phyloP scores from a whole-genome alignment of 164 flowering plant genomes.

The Sextonia rubra region DNA sequence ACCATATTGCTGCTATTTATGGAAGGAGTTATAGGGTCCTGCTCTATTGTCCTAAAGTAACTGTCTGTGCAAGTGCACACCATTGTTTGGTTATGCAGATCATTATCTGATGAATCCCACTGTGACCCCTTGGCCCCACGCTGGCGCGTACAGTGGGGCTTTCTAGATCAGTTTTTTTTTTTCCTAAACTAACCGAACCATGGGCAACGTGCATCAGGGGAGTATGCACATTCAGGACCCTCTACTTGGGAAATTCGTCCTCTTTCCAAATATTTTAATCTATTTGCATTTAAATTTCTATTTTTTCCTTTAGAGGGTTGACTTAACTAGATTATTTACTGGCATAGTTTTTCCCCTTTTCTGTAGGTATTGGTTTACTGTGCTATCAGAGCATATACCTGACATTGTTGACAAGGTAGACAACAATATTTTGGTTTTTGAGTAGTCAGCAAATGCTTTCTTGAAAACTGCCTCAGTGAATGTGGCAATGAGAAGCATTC shows the following conservation, averaged over 20 bases:
- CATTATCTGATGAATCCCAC: not conserved
- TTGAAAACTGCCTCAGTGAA: not conserved
- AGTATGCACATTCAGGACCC: not conserved
- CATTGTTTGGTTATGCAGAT: not conserved
- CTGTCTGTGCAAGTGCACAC: not conserved
- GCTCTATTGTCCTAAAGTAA: not conserved
- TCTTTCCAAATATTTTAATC: not conserved
- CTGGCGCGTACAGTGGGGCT: not conserved
- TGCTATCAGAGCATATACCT: conserved; percentile 80
- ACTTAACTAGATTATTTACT: conserved; percentile 7
- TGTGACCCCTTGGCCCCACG: not conserved
- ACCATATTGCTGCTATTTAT: not conserved
- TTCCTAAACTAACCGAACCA: not conserved
- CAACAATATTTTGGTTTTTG: not conserved
- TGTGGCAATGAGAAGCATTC: not conserved
- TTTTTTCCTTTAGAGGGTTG: not conserved
- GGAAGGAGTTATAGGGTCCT: not conserved
- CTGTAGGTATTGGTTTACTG: conserved; percentile 89
- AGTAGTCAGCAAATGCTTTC: not conserved
- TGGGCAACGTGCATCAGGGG: not conserved
- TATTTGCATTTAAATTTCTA: not conserved
- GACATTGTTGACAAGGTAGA: conserved; percentile 99
- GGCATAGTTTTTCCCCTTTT: conserved; percentile 7
- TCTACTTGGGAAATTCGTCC: not conserved
- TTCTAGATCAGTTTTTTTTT: not conserved